A percentile compares a stretch with the other conserved stretches of the same genome.
Conservation (phyloP, 2,329 filamentous ascomycete genomes). For the Hypoxylon sp. region DNA sequence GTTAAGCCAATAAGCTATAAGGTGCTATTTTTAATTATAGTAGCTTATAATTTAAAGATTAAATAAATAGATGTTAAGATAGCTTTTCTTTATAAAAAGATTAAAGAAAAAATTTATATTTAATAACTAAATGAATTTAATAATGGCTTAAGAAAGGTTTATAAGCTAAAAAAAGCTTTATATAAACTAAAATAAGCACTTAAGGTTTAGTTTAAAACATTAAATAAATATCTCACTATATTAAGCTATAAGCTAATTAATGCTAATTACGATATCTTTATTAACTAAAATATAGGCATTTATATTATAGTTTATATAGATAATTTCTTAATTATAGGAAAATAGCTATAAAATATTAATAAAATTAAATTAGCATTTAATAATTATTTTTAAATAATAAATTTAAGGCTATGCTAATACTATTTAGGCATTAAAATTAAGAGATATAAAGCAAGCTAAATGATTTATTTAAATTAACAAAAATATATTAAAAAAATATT, state of each 20-base stretch:
- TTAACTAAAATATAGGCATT: slow-evolving; percentile 24
- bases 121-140: slow-evolving; percentile 23
- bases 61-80: slow-evolving; percentile 28
- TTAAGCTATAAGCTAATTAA: slow-evolving; percentile 11
- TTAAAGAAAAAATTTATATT: slow-evolving; percentile 25
- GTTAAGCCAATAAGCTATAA: slow-evolving; percentile 33
- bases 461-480: slow-evolving; percentile 23
- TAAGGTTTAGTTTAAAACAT: slow-evolving; percentile 24
- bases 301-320: slow-evolving; percentile 27
- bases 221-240: slow-evolving; percentile 10
- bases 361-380: slow-evolving; percentile 21
- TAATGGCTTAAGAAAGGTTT: slow-evolving; percentile 9
- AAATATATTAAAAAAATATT: slow-evolving; percentile 24
- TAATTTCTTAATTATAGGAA: slow-evolving; percentile 21
- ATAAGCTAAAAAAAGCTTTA: slow-evolving; percentile 30
- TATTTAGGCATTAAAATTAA: slow-evolving; percentile 26
- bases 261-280: slow-evolving; percentile 20
- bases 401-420: slow-evolving; percentile 24
- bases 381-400: slow-evolving; percentile 28
- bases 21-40: slow-evolving; percentile 15
- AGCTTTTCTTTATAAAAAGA: slow-evolving; percentile 23
- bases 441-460: slow-evolving; percentile 19
- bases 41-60: slow-evolving; percentile 20
- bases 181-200: slow-evolving; percentile 26
- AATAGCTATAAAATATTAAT: slow-evolving; percentile 24